A percentile compares a stretch with the other conserved stretches of the same genome.
These are phyloP conservation scores for Begonia masoniana DNA, from an alignment of 306 rosid genomes.

Conservation along the genomic window DNA sequence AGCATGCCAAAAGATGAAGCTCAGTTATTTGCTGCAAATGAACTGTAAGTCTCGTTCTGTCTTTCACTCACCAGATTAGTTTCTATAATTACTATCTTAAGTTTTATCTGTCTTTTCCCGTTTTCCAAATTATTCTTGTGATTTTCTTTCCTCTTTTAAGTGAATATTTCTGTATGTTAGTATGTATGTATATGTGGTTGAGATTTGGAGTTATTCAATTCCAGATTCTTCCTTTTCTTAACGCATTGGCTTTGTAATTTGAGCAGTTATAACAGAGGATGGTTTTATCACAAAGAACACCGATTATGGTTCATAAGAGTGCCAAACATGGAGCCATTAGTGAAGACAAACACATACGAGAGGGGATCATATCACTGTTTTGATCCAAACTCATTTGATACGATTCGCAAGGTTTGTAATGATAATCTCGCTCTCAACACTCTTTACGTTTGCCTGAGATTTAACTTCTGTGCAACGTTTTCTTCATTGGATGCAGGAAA, in stretches of 20 bases:
- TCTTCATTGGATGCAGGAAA: constrained; percentile 49
- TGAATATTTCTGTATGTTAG: too few species aligned
- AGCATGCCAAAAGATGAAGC: constrained; percentile 98
- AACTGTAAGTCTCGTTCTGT: constrained; percentile 49
- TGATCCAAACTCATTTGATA: constrained; percentile 77
- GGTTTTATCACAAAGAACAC: constrained; percentile 89
- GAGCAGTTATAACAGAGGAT: constrained; percentile 59
- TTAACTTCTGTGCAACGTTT: too few species aligned
- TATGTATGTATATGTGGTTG: too few species aligned
- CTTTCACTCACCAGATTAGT: constrained; percentile 1
- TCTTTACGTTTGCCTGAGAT: too few species aligned
- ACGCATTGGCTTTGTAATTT: not conserved
- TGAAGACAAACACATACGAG: constrained; percentile 62
- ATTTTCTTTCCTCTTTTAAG: not conserved
- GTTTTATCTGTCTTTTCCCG: too few species aligned
- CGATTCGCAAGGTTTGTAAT: constrained; percentile 62
- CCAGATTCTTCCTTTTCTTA: not conserved
- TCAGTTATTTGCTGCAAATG: constrained; percentile 76
- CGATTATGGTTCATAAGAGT: constrained; percentile 59
- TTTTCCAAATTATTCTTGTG: not conserved
- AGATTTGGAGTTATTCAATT: too few species aligned
- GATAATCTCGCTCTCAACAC: too few species aligned
- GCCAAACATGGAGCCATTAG: constrained; percentile 73
- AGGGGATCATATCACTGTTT: constrained; percentile 85
- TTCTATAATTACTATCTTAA: not conserved